These are phyloP conservation scores for Backusella liffmaniae DNA, from an alignment of 192 early-diverging fungal genomes.

Conservation along the genomic window DNA sequence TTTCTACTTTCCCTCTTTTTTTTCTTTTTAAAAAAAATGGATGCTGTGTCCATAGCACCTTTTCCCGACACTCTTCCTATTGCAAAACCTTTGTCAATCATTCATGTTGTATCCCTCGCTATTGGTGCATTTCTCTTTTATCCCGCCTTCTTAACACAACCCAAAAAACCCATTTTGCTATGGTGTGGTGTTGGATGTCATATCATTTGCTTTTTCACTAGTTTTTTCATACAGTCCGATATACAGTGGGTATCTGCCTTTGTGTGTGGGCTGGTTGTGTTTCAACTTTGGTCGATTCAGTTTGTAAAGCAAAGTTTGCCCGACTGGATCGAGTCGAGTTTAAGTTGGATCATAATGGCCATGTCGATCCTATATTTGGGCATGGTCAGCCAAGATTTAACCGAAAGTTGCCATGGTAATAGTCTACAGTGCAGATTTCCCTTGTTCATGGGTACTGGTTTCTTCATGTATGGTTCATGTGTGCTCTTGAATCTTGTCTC, in stretches of 20 bases:
- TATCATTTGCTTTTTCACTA: neutral
- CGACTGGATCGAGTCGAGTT: neutral
- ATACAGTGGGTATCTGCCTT: neutral
- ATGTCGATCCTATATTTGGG: neutral
- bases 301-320: neutral
- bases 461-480: constrained; percentile 40
- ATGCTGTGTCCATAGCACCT: constrained; percentile 1
- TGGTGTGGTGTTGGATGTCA: neutral
- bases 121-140: constrained; percentile 33
- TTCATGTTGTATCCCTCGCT: constrained; percentile 38
- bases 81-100: constrained; percentile 37
- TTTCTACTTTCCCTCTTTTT: neutral
- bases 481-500: constrained; percentile 41
- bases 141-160: constrained; percentile 37
- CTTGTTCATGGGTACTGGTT: constrained; percentile 41
- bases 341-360: neutral
- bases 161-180: neutral
- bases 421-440: constrained; percentile 29
- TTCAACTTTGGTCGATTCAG: neutral
- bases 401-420: neutral
- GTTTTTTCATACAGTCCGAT: neutral
- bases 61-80: constrained; percentile 20
- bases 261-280: neutral
- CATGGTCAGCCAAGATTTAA: neutral
- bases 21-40: constrained; percentile 3